Evolutionary conservation across 352 stramenopile genomes (phyloP), one percentile per base, ranked within the genome.

Genomic region (Phytophthora citrophthora): DNA sequence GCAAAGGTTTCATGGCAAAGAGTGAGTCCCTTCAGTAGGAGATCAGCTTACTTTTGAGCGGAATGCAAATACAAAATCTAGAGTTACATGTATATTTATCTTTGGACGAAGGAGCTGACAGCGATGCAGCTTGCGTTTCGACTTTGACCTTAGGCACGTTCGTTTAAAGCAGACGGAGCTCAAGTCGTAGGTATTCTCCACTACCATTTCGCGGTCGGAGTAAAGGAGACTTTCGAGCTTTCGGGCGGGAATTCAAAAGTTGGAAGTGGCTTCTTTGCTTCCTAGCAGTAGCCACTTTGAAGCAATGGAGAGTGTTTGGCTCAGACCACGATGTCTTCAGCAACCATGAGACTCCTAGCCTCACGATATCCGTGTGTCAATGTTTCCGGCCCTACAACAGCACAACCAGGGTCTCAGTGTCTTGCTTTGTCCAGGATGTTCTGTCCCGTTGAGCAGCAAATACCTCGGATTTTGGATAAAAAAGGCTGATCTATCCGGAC

Each of bases 381-480:
- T 68, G 39, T 13, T 43, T 55, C 50, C 47, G 24, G 32, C 48
- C 47, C 32, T 46, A 48, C 54, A 51, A 62, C 34, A 26, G 13
- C 12, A 62, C 54, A n/a, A 62, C 43, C 18, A 53, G 13, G 31
- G 54, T 61, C 54, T 53, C 54, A 44, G 53, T 51, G 39, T 43
- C 29, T 53, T 47, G 29, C 36, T 13, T 9, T 54, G 47, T 54
- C 47, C 47, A 16, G 29, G 18, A 29, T 32, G 31, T 43, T 31
- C 7, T 54, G 47, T 44, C 36, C 10, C 23, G 5, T 34, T 34
- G 9, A 34, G 9, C 29, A 13, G 1, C 29, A 34, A 34, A 8
- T 4, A 34, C 29, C 9, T 13, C 12, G 29, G 1, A 34, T 34
- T 8, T 34, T 34, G 29, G 29, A 13, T 34, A 31, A 5, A 43